These are phyloP conservation scores for Ambrosiella cleistominuta DNA, from an alignment of 2,329 filamentous ascomycete genomes.

Conservation along the genomic window DNA sequence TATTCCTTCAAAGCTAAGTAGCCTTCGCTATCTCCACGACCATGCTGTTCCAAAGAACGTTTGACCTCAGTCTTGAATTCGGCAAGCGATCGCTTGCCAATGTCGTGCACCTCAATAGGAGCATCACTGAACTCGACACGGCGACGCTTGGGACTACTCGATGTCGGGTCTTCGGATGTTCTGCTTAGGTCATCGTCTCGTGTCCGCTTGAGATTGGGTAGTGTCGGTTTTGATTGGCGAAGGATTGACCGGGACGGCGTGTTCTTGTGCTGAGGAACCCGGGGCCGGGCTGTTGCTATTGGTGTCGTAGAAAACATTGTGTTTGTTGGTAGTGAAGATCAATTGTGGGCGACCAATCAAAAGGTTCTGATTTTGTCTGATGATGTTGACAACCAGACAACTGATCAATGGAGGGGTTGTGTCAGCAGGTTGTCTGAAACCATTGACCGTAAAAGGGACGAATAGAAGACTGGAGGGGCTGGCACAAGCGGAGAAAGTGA, in stretches of 20 bases:
- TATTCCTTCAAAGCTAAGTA: conserved; percentile 44
- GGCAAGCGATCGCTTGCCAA: conserved; percentile 33
- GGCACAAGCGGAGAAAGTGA: no score
- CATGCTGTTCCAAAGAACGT: conserved; percentile 38
- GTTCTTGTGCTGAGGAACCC: conserved; percentile 14
- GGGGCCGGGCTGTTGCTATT: background rate
- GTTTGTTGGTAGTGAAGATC: background rate
- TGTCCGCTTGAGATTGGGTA: conserved; percentile 9
- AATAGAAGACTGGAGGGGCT: no score
- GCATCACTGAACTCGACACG: conserved; percentile 43
- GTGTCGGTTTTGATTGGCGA: conserved; percentile 21
- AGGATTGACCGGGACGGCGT: conserved; percentile 37
- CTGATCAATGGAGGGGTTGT: no score
- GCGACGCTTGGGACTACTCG: conserved; percentile 33
- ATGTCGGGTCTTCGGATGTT: conserved; percentile 22
- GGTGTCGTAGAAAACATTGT: conserved; percentile 7
- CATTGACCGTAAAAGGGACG: no score
- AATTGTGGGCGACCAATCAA: background rate
- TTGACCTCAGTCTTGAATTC: conserved; percentile 38
- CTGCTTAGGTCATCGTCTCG: conserved; percentile 18
- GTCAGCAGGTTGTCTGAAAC: no score
- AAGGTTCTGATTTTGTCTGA: background rate
- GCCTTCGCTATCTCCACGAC: conserved; percentile 38
- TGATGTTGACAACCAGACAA: background rate
- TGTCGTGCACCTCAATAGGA: conserved; percentile 37